Evolutionary conservation across 2,329 filamentous ascomycete species (phyloP).

Genomic region (Phaeosphaeriaceae sp.): DNA sequence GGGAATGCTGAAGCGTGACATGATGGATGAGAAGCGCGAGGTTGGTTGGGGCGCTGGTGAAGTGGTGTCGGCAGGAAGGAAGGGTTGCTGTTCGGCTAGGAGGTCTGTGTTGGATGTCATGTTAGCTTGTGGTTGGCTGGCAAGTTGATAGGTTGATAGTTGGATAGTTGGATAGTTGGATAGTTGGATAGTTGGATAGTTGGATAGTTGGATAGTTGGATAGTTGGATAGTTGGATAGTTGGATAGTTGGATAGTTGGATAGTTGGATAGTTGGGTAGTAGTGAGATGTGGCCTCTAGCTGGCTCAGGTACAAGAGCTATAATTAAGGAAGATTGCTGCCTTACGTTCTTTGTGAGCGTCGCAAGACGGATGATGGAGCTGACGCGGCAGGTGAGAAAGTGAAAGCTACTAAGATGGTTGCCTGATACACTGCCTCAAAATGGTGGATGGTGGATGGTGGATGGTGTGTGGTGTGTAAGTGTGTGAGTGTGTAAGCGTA

Average conservation of each 20-base stretch:
- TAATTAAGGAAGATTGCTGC: constrained; percentile 32
- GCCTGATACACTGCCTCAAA: too few species aligned
- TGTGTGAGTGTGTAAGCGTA: constrained; percentile 10
- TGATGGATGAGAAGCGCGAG: constrained; percentile 49
- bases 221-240: constrained; percentile 8
- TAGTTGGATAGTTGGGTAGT: constrained; percentile 6
- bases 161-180: constrained; percentile 4
- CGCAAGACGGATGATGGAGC: constrained; percentile 15
- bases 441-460: constrained; percentile 11
- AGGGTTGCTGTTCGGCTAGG: constrained; percentile 36
- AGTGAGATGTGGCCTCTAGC: constrained; percentile 40
- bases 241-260: too few species aligned
- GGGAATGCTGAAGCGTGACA: constrained; percentile 91
- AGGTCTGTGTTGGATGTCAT: constrained; percentile 36
- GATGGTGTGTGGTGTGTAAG: too few species aligned
- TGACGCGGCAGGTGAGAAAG: constrained; percentile 36
- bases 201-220: constrained; percentile 7
- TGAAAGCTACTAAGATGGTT: background rate
- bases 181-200: constrained; percentile 6
- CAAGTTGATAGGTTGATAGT: too few species aligned
- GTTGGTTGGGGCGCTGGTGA: constrained; percentile 13
- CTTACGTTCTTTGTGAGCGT: constrained; percentile 31
- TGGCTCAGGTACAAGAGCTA: constrained; percentile 5
- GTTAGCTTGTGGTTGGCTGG: constrained; percentile 27
- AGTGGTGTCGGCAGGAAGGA: constrained; percentile 26